A percentile compares a stretch with the other conserved stretches of the same genome.
Evolutionary conservation across 2,329 filamentous ascomycete species (phyloP).

Genomic region (Trichoderma sp.): DNA sequence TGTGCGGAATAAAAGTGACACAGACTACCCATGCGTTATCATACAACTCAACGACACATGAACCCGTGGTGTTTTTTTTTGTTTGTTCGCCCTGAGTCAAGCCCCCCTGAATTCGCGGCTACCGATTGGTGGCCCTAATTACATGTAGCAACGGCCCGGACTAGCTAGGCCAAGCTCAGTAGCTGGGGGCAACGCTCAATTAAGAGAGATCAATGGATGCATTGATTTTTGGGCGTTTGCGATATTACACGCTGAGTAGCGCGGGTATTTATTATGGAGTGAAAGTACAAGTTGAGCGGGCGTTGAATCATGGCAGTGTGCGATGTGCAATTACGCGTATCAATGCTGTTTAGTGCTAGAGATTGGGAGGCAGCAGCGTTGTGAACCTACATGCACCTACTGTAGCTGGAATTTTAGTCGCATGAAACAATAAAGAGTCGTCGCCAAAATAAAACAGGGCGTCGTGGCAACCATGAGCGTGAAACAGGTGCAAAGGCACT

Average conservation of each 20-base stretch:
- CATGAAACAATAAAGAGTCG: not conserved
- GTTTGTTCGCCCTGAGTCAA: not conserved
- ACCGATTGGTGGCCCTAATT: slow-evolving; percentile 10
- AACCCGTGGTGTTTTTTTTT: not conserved
- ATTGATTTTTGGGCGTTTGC: not conserved
- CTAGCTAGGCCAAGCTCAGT: not conserved
- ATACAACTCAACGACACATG: not conserved
- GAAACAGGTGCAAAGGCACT: not conserved
- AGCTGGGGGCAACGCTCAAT: slow-evolving; percentile 1
- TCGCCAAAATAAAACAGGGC: not conserved
- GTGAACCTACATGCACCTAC: too few species aligned
- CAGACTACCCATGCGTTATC: not conserved
- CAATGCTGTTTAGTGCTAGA: too few species aligned
- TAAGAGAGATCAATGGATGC: not conserved
- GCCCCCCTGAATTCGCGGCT: not conserved
- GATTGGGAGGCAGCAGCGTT: too few species aligned
- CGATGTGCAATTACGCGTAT: not conserved
- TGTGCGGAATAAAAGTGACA: not conserved
- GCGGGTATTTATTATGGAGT: too few species aligned
- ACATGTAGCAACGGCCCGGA: not conserved
- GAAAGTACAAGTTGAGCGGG: not conserved
- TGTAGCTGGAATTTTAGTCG: too few species aligned
- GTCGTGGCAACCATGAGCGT: not conserved
- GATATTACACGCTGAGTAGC: not conserved
- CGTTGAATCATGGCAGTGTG: not conserved